Evolutionary conservation across 1,284 basidiomycete species (phyloP), one percentile per base, ranked within the genome.

Genomic region (Psilocybe mexicana): DNA sequence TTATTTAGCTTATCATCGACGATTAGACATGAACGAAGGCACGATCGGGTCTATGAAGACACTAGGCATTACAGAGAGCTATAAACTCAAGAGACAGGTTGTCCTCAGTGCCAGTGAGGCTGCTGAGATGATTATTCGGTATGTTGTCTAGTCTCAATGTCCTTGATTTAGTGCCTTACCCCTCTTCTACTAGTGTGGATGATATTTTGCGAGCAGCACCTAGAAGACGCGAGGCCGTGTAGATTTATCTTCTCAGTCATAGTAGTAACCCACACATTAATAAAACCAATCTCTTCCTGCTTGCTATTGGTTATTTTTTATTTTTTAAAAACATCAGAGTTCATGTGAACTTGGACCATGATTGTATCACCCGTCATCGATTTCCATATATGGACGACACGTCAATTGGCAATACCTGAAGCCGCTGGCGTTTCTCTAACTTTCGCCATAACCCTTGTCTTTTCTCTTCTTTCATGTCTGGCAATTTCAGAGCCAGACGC

Each of bases 121-220:
- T 7, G 92, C 94, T 1, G 97, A 99, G 79, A 98, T 99, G 95
- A 98, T 98, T 65, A 83, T 99, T 65, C 84, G 96, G 86, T 94
- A 75, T 38, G 92, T 46, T 40, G 5, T 49, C 48, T 52, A n/a
- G 7, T 36, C 8, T 40, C 10, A 28, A 12, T 25, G 43, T 23
- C 25, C 12, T 18, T 44, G 52, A 59, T 30, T 55, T 60, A 65
- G 44, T 26, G 51, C 40, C 18, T 25, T n/a, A 54, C 59, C 55
- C 5, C 5, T 33, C 58, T 45, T 43, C 26, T 52, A 56, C 24
- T 50, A 87, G 86, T 57, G 87, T 88, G 57, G 87, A 88, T 60
- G 84, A 88, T 64, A 88, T 88, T 59, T 76, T 88, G 52, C 80
- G 86, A 44, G 82, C 87, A 7, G 74, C 86, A 33, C 87, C 86